Conservation (phyloP, 2,329 filamentous ascomycete species). For the Fusarium sp. region DNA sequence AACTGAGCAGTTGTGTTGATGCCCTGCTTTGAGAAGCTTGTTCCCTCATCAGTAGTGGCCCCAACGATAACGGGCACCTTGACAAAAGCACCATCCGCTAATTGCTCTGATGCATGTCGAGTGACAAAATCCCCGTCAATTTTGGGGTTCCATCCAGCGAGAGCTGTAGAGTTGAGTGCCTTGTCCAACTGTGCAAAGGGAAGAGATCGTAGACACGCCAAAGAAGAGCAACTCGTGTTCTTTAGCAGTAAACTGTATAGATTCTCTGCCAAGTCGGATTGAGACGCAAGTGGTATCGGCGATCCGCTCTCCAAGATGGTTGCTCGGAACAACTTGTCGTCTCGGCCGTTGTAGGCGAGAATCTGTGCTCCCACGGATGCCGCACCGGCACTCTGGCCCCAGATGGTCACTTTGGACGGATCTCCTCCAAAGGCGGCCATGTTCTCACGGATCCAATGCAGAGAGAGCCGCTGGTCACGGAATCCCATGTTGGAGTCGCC, state of each 20-base stretch:
- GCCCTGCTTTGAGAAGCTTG: slow-evolving; percentile 12
- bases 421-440: slow-evolving; percentile 58
- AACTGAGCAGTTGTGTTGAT: slow-evolving; percentile 21
- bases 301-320: slow-evolving; percentile 26
- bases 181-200: slow-evolving; percentile 7
- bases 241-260: slow-evolving; percentile 7
- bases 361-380: slow-evolving; percentile 22
- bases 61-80: slow-evolving; percentile 24
- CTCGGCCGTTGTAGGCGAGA: slow-evolving; percentile 21
- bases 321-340: slow-evolving; percentile 20
- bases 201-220: slow-evolving; percentile 7
- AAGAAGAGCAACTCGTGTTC: slow-evolving; percentile 6
- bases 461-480: slow-evolving; percentile 57
- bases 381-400: slow-evolving; percentile 28
- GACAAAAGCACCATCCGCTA: slow-evolving; percentile 17
- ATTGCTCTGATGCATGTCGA: slow-evolving; percentile 4
- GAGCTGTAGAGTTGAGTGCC: slow-evolving; percentile 14
- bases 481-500: slow-evolving; percentile 58
- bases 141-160: slow-evolving; percentile 18
- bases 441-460: slow-evolving; percentile 60
- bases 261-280: slow-evolving; percentile 4
- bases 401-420: slow-evolving; percentile 56
- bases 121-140: slow-evolving; percentile 25
- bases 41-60: slow-evolving; percentile 22
- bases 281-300: slow-evolving; percentile 1